Conservation (phyloP, 176 grass and related monocot species). For the Aegilops tauschii region DNA sequence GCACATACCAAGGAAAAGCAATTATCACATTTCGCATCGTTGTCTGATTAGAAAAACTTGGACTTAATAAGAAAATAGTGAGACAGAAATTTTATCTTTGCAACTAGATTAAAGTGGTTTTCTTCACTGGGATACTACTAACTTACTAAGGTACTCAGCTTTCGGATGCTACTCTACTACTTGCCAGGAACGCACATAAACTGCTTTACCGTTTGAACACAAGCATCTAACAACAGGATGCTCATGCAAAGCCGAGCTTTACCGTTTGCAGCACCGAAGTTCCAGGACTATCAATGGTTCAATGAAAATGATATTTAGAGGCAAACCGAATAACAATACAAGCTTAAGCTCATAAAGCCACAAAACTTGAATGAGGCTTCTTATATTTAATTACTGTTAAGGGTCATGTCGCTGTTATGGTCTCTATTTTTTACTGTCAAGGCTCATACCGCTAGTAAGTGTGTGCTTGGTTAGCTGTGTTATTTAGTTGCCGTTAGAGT, state of each 20-base stretch:
- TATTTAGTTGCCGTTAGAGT: background rate
- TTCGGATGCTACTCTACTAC: background rate
- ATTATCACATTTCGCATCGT: background rate
- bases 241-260: background rate
- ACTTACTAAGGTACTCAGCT: background rate
- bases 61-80: background rate
- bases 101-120: background rate
- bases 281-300: slow-evolving; percentile 9
- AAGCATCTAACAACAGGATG: background rate
- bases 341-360: background rate
- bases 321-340: background rate
- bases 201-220: background rate
- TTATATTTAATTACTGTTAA: background rate
- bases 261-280: background rate
- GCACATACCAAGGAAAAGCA: slow-evolving; percentile 2
- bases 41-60: background rate
- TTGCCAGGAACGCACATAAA: background rate
- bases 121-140: background rate
- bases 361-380: slow-evolving; percentile 18
- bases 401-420: background rate
- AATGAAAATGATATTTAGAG: slow-evolving; percentile 8
- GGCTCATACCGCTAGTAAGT: background rate
- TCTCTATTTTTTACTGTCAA: background rate
- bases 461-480: background rate
- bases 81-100: background rate